These are phyloP conservation scores for Plasmodium falciparum DNA, from an alignment of 169 alveolate genomes.

Conservation along the genomic window DNA sequence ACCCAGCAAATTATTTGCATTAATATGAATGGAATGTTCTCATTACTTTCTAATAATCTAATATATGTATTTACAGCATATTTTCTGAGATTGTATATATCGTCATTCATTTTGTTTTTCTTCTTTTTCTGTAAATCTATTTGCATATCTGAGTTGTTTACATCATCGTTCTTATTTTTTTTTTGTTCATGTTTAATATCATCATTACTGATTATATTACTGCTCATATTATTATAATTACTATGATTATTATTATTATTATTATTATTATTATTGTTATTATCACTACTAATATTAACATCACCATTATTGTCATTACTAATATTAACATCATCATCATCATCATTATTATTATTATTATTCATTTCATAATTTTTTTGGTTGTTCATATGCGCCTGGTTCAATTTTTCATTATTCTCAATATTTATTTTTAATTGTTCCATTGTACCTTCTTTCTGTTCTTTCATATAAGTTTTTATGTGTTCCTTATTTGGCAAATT, in stretches of 20 bases:
- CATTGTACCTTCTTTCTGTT: background rate
- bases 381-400: background rate
- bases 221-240: background rate
- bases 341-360: no score
- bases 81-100: constrained; percentile 44
- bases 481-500: constrained; percentile 20
- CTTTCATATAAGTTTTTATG: background rate
- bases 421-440: no score
- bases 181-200: background rate
- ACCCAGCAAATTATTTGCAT: constrained; percentile 74
- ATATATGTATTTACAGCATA: constrained; percentile 75
- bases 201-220: background rate
- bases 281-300: background rate
- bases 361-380: background rate
- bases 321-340: background rate
- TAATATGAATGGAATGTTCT: constrained; percentile 69
- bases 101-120: constrained; percentile 45
- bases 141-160: background rate
- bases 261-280: background rate
- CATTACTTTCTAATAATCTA: constrained; percentile 61
- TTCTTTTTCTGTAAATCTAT: background rate
- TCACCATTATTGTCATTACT: background rate
- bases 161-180: background rate
- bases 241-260: background rate
- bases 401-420: background rate